Evolutionary conservation across 129 eudicot genomes (phyloP).

Genomic region (Oenanthe sinensis): DNA sequence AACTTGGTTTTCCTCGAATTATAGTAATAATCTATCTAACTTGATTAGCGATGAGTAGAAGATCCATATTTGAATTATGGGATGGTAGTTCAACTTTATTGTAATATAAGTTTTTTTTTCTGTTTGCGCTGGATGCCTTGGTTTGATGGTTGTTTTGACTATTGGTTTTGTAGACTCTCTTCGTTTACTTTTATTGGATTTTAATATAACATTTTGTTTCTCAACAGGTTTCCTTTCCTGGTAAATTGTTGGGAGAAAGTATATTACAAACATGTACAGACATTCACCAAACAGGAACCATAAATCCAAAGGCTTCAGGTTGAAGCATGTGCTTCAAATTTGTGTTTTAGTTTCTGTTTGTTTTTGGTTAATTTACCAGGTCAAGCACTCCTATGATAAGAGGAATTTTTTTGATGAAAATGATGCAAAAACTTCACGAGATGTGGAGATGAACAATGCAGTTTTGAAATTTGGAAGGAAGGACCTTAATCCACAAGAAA

Average conservation of each 20-base stretch:
- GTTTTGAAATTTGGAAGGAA: conserved; percentile 56
- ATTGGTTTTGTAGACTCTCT: background rate
- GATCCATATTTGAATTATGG: background rate
- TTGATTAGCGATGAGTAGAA: background rate
- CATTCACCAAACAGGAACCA: conserved; percentile 60
- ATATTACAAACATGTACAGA: conserved; percentile 41
- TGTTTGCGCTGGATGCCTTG: background rate
- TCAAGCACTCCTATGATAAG: conserved; percentile 74
- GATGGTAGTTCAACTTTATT: background rate
- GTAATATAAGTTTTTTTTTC: background rate
- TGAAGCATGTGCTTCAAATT: conserved; percentile 57
- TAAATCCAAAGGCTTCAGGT: conserved; percentile 59
- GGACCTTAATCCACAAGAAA: conserved; percentile 43
- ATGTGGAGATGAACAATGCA: conserved; percentile 21
- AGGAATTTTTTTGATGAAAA: conserved; percentile 45
- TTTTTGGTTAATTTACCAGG: conserved; percentile 80
- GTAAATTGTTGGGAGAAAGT: background rate
- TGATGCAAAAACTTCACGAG: conserved; percentile 20
- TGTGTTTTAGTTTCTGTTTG: conserved; percentile 66
- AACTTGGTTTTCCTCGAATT: background rate
- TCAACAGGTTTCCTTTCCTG: background rate
- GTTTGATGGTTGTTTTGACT: background rate
- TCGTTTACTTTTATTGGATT: background rate
- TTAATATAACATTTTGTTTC: background rate
- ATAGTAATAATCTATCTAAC: background rate